These are phyloP conservation scores for Aureobasidium namibiae DNA, from an alignment of 2,329 filamentous ascomycete genomes.

Conservation along the genomic window DNA sequence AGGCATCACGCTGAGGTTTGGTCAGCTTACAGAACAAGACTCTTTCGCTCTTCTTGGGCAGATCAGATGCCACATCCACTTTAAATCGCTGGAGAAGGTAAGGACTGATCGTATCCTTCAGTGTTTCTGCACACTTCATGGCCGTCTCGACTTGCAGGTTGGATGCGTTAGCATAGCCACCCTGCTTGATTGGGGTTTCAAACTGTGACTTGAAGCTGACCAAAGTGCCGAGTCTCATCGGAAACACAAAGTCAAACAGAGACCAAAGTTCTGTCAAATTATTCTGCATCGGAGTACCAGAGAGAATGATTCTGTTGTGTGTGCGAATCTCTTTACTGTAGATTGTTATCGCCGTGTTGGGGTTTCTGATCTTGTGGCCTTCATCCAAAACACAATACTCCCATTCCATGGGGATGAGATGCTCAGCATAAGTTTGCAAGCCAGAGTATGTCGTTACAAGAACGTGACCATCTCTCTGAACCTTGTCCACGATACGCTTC, in stretches of 20 bases:
- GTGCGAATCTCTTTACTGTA: slow-evolving; percentile 92
- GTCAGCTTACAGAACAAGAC: slow-evolving; percentile 95
- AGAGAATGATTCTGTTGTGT: slow-evolving; percentile 82
- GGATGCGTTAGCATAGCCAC: slow-evolving; percentile 90
- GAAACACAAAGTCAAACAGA: slow-evolving; percentile 93
- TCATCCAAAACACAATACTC: slow-evolving; percentile 91
- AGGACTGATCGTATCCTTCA: slow-evolving; percentile 89
- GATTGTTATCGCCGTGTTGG: slow-evolving; percentile 88
- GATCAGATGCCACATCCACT: slow-evolving; percentile 82
- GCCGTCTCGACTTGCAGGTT: slow-evolving; percentile 93
- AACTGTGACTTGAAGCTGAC: slow-evolving; percentile 88
- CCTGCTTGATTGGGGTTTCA: slow-evolving; percentile 85
- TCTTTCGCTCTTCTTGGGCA: slow-evolving; percentile 93
- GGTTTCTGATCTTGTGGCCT: slow-evolving; percentile 96
- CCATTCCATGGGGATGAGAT: slow-evolving; percentile 79
- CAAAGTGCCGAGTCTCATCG: slow-evolving; percentile 86
- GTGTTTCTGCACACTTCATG: slow-evolving; percentile 82
- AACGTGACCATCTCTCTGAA: slow-evolving; percentile 79
- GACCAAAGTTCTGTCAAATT: slow-evolving; percentile 95
- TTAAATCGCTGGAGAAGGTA: slow-evolving; percentile 91
- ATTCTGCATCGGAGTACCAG: slow-evolving; percentile 96
- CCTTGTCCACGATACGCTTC: slow-evolving; percentile 71
- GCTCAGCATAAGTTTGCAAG: slow-evolving; percentile 80
- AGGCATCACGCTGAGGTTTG: slow-evolving; percentile 66
- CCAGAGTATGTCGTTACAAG: slow-evolving; percentile 94